A percentile compares a stretch with the other conserved stretches of the same genome.
Conservation (phyloP, 2,329 filamentous ascomycete species). For the Pyrenophora seminiperda region DNA sequence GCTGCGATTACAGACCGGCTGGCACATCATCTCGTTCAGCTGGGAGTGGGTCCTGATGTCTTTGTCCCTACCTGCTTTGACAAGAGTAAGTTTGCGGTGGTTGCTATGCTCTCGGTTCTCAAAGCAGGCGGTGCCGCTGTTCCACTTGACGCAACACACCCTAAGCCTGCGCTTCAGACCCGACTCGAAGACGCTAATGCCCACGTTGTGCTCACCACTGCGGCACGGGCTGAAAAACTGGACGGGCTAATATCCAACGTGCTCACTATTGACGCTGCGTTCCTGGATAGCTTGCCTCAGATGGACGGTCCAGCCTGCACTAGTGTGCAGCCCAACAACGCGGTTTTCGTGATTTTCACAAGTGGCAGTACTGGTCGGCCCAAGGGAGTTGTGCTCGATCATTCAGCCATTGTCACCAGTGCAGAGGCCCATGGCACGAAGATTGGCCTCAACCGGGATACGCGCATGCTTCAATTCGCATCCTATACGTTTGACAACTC, state of each 20-base stretch:
- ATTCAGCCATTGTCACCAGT: constrained; percentile 41
- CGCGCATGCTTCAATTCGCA: constrained; percentile 47
- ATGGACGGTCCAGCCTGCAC: constrained; percentile 22
- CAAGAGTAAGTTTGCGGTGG: constrained; percentile 44
- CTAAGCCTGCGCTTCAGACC: constrained; percentile 44
- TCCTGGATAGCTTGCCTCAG: constrained; percentile 44
- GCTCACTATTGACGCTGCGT: constrained; percentile 31
- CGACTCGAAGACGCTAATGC: constrained; percentile 49
- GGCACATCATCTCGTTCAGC: constrained; percentile 35
- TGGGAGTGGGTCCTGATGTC: constrained; percentile 39
- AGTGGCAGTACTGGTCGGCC: constrained; percentile 42
- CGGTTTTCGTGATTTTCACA: constrained; percentile 43
- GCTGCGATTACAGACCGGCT: constrained; percentile 32
- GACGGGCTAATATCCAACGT: constrained; percentile 52
- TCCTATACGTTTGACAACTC: constrained; percentile 62
- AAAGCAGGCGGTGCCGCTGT: constrained; percentile 47
- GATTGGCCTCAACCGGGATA: constrained; percentile 29
- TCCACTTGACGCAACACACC: constrained; percentile 45
- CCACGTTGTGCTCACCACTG: constrained; percentile 49
- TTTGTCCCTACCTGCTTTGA: constrained; percentile 49
- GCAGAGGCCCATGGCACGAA: constrained; percentile 38
- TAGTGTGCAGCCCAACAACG: constrained; percentile 32
- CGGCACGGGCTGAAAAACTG: constrained; percentile 46
- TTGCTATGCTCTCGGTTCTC: constrained; percentile 48
- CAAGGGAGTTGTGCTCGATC: constrained; percentile 43